These are phyloP conservation scores for Knoxdaviesia proteae DNA, from an alignment of 2,329 filamentous ascomycete genomes.

Conservation along the genomic window DNA sequence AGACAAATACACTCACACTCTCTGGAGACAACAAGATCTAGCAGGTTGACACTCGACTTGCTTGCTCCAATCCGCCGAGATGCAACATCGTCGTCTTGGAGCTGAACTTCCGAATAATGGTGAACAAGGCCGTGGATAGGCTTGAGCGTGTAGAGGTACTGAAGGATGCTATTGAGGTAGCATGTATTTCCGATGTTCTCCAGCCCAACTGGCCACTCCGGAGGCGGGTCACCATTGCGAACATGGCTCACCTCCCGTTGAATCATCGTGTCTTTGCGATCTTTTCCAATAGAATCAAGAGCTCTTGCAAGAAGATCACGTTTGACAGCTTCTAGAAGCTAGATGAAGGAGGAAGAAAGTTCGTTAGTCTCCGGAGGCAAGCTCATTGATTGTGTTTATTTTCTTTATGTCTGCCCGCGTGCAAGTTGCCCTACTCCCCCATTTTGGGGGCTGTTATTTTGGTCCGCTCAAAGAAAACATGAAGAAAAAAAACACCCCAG, in stretches of 20 bases:
- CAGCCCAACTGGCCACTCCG: constrained; percentile 40
- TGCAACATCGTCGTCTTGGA: constrained; percentile 43
- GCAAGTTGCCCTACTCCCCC: no score
- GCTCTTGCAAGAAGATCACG: constrained; percentile 8
- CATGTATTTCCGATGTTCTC: constrained; percentile 95
- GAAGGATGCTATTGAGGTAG: constrained; percentile 88
- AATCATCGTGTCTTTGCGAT: constrained; percentile 8
- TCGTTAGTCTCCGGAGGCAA: no score
- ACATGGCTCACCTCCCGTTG: constrained; percentile 4
- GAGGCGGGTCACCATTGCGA: constrained; percentile 20
- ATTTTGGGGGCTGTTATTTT: no score
- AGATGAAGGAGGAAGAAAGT: no score
- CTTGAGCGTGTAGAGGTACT: constrained; percentile 82
- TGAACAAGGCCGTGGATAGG: constrained; percentile 65
- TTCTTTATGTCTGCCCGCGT: no score
- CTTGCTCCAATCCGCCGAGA: constrained; percentile 56
- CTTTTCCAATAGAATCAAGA: constrained; percentile 10
- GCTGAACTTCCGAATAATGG: constrained; percentile 48
- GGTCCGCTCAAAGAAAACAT: no score
- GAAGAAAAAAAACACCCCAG: no score
- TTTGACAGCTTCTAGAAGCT: not conserved
- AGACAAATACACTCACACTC: constrained; percentile 40
- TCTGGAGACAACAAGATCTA: constrained; percentile 44
- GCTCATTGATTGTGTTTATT: no score
- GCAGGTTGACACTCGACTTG: constrained; percentile 25